Conservation (phyloP, 495 filamentous ascomycete species). For the Immersiella caudata region DNA sequence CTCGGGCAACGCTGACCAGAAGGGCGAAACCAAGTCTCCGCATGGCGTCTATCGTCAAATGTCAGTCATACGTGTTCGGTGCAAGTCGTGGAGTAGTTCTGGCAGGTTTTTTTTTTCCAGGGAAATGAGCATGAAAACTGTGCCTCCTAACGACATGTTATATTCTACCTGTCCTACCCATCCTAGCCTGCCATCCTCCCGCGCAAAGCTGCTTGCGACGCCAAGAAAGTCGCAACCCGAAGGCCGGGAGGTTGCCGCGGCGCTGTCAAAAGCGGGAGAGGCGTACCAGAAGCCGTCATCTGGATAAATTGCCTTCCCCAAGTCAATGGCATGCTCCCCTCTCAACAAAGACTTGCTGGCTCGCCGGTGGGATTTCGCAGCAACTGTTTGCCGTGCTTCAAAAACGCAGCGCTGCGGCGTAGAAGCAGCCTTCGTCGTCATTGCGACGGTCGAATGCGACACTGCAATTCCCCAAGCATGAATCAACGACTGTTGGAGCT, state of each 20-base stretch:
- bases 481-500: too few relatives aligned
- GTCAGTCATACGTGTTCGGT: not conserved
- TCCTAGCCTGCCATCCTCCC: not conserved
- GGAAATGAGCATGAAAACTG: not conserved
- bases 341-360: not conserved
- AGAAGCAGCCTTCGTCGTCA: too few relatives aligned
- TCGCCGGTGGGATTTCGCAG: too few relatives aligned
- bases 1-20: not conserved
- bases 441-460: too few relatives aligned
- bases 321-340: not conserved
- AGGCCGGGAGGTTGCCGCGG: slow-evolving; percentile 1
- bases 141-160: not conserved
- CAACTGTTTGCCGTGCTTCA: too few relatives aligned
- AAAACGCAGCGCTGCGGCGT: too few relatives aligned
- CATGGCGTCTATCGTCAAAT: not conserved
- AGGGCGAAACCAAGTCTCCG: not conserved
- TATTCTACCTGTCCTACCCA: not conserved
- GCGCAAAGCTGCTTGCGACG: not conserved
- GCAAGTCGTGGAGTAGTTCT: not conserved
- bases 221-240: not conserved
- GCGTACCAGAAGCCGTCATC: not conserved
- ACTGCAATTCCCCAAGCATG: too few relatives aligned
- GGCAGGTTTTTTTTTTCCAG: not conserved
- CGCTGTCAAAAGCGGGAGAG: not conserved
- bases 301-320: not conserved